These are phyloP conservation scores for Epipyxis sp. DNA, from an alignment of 108 stramenopile species.

Conservation along the genomic window DNA sequence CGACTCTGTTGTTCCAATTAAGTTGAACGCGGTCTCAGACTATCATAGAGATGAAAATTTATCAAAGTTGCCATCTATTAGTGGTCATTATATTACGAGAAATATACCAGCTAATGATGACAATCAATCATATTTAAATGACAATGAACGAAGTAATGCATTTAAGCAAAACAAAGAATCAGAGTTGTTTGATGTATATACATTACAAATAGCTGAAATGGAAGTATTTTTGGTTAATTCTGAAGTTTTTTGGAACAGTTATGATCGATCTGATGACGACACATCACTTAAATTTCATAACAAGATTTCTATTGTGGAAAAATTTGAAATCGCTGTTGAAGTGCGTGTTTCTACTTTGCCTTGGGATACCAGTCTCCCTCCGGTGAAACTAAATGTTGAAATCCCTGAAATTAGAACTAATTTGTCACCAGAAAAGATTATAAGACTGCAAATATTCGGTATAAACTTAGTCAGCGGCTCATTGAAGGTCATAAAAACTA, in stretches of 20 bases:
- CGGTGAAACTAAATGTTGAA: neutral
- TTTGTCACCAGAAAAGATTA: neutral
- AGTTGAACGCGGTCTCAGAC: no score
- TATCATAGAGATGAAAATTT: no score
- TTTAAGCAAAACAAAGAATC: no score
- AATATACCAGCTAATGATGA: no score
- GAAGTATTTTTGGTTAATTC: constrained; percentile 7
- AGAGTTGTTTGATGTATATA: constrained; percentile 9
- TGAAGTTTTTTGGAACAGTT: neutral
- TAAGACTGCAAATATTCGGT: neutral
- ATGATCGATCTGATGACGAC: neutral
- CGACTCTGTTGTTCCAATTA: no score
- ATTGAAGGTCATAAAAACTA: no score
- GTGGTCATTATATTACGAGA: no score
- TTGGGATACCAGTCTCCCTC: constrained; percentile 10
- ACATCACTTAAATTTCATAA: no score
- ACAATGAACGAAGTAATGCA: no score
- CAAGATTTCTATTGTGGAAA: neutral
- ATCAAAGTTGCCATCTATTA: no score
- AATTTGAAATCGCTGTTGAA: constrained; percentile 4
- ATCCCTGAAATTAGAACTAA: neutral
- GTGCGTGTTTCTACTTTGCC: constrained; percentile 5
- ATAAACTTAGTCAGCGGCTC: no score
- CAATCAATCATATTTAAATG: no score
- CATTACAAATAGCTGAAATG: neutral